These are phyloP conservation scores for Skeletonema menzelii DNA, from an alignment of 108 stramenopile genomes.

Conservation along the genomic window DNA sequence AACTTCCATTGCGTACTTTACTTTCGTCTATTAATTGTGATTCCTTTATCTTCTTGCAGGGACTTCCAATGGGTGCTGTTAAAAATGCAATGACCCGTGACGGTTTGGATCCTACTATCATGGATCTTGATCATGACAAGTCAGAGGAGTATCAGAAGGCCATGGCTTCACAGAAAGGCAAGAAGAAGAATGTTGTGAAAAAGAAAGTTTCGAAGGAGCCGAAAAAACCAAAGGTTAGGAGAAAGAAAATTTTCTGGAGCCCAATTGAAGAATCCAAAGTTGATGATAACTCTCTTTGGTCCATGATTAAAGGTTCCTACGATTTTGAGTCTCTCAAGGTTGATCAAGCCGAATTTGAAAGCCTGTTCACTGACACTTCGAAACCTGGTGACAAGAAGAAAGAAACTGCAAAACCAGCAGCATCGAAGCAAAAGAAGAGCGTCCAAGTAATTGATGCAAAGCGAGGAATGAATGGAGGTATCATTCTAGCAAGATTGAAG, in stretches of 20 bases:
- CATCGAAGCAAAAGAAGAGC: slow-evolving; percentile 68
- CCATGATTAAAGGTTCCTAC: slow-evolving; percentile 66
- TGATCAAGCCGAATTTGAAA: slow-evolving; percentile 87
- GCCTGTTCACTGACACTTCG: slow-evolving; percentile 82
- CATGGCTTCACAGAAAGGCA: slow-evolving; percentile 20
- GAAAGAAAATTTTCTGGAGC: slow-evolving; percentile 93
- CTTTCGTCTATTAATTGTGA: neutral
- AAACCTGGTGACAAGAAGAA: slow-evolving; percentile 72
- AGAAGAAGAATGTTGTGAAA: slow-evolving; percentile 41
- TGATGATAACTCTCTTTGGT: slow-evolving; percentile 86
- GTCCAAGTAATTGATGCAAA: slow-evolving; percentile 91
- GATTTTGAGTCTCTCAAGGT: slow-evolving; percentile 69
- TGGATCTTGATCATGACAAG: slow-evolving; percentile 80
- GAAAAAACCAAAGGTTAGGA: slow-evolving; percentile 64
- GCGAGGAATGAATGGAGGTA: slow-evolving; percentile 92
- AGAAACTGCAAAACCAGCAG: slow-evolving; percentile 23
- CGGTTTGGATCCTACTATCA: slow-evolving; percentile 60
- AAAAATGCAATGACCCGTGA: slow-evolving; percentile 67
- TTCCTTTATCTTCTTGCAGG: slow-evolving; percentile 15
- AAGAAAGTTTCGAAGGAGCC: slow-evolving; percentile 18
- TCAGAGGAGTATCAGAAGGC: slow-evolving; percentile 57
- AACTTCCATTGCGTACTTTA: neutral
- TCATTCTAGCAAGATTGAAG: slow-evolving; percentile 80
- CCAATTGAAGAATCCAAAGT: slow-evolving; percentile 80
- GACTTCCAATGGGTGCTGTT: slow-evolving; percentile 73